These are phyloP conservation scores for Hypericum androsaemum DNA, from an alignment of 345 rosid species.

Conservation along the genomic window DNA sequence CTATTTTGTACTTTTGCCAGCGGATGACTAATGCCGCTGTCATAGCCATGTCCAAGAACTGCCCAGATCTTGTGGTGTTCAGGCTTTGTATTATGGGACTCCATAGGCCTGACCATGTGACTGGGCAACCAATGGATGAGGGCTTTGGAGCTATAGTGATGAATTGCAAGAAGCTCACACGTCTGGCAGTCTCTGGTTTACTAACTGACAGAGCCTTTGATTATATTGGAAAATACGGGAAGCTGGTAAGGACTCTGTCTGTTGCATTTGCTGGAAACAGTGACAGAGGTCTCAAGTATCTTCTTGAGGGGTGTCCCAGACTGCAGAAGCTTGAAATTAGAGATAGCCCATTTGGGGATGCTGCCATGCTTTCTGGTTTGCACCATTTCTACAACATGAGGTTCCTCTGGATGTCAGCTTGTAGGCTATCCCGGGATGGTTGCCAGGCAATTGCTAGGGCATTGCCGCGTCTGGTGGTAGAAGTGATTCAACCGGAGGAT, in stretches of 20 bases:
- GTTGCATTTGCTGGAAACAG: slow-evolving; percentile 90
- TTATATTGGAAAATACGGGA: slow-evolving; percentile 70
- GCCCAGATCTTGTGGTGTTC: slow-evolving; percentile 65
- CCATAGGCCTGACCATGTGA: slow-evolving; percentile 53
- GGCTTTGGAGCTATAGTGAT: slow-evolving; percentile 88
- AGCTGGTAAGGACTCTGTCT: slow-evolving; percentile 58
- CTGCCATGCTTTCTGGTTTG: slow-evolving; percentile 58
- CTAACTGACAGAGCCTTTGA: slow-evolving; percentile 67
- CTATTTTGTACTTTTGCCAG: slow-evolving; percentile 75
- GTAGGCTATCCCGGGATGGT: slow-evolving; percentile 45
- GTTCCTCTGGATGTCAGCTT: slow-evolving; percentile 90
- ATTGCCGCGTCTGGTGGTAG: slow-evolving; percentile 56
- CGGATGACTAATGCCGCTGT: slow-evolving; percentile 84
- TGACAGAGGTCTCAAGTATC: slow-evolving; percentile 57
- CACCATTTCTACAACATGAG: slow-evolving; percentile 71
- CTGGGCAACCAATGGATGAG: slow-evolving; percentile 79
- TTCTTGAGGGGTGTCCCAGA: slow-evolving; percentile 72
- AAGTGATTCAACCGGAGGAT: slow-evolving; percentile 33
- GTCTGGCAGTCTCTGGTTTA: slow-evolving; percentile 71
- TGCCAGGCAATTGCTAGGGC: slow-evolving; percentile 52
- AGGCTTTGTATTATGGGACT: slow-evolving; percentile 89
- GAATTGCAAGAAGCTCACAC: slow-evolving; percentile 77
- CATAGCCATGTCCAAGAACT: slow-evolving; percentile 69
- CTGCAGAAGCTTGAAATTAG: slow-evolving; percentile 87
- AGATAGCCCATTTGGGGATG: slow-evolving; percentile 82